Evolutionary conservation across 148 eudicot genomes (phyloP), one percentile per base, ranked within the genome.

Genomic region (Hydrangea macrophylla): DNA sequence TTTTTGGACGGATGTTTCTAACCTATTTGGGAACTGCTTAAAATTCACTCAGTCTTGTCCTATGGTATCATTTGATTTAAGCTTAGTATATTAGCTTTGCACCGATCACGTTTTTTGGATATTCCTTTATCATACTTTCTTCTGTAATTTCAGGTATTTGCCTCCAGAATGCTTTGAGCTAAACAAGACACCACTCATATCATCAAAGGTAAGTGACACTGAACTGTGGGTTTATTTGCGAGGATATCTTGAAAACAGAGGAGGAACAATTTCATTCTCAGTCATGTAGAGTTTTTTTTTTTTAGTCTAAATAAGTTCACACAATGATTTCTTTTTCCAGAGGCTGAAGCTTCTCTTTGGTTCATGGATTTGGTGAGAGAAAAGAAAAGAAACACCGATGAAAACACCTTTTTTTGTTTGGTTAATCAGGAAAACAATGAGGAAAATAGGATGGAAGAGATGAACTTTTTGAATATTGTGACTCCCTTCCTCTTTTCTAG

Each of bases 131-230:
- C 28, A 23, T 57, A 44, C 73, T 15, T 70, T 36, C 7, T 55
- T 27, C 40, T 51, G 39, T 66, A 67, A 35, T 62, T 65, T 72
- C 81, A 94, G 99, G 99, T 94, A 94, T 78, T 84, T 94, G 58
- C 99, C 99, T 61, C 99, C 99, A 60, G 99, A 94, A 70, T 94
- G 99, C 86, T 94, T 94, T 90, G 99, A 90, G 86, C 90, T 90
- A 66, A 83, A 70, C 82, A 94, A 87, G 85, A 94, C 84, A 57
- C 99, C 99, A 39, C 66, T 90, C 23, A 94, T 94, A 75, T 94
- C 99, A 53, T 94, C 99, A 17, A 94, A 89, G 97, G 99, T 94
- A 68, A 64, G 81, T 66, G 25, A 45, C 15, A 12, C 57, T 40
- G 56, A 58, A 58, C 30, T n/a, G 18, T 58, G 25, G 35, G 64